These are phyloP conservation scores for Dalbergia cochinchinensis DNA, from an alignment of 306 rosid species.

Conservation along the genomic window DNA sequence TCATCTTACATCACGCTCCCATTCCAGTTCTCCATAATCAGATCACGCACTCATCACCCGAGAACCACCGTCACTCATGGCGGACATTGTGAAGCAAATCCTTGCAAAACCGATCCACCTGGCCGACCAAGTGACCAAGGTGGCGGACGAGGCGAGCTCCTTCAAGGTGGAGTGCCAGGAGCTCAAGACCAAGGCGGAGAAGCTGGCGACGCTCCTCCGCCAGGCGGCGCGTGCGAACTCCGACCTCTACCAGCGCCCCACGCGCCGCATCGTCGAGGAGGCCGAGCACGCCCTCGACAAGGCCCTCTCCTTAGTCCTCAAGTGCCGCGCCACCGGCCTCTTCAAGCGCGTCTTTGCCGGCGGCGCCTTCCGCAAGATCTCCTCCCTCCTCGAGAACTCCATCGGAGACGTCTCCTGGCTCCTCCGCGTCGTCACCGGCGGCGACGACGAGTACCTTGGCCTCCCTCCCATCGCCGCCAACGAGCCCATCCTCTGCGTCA, in stretches of 20 bases:
- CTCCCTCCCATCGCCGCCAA: slow-evolving; percentile 90
- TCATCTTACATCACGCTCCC: no score
- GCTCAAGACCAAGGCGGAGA: slow-evolving; percentile 79
- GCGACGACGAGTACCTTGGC: slow-evolving; percentile 60
- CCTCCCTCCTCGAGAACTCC: slow-evolving; percentile 74
- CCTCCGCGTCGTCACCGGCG: slow-evolving; percentile 80
- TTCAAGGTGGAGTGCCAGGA: slow-evolving; percentile 77
- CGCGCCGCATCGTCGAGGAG: slow-evolving; percentile 81
- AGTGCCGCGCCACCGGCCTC: slow-evolving; percentile 76
- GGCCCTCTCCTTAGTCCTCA: slow-evolving; percentile 64
- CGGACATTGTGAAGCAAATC: slow-evolving; percentile 78
- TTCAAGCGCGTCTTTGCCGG: slow-evolving; percentile 79
- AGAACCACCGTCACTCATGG: slow-evolving; percentile 52
- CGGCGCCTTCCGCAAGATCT: slow-evolving; percentile 78
- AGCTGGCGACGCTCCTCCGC: slow-evolving; percentile 78
- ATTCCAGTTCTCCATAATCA: slow-evolving; percentile 5
- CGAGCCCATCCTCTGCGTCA: slow-evolving; percentile 80
- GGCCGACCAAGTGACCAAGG: slow-evolving; percentile 78
- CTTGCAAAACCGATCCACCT: slow-evolving; percentile 82
- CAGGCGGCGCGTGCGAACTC: slow-evolving; percentile 92
- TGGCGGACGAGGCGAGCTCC: slow-evolving; percentile 73
- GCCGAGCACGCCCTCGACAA: slow-evolving; percentile 80
- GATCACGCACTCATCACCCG: not conserved
- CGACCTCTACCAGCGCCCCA: slow-evolving; percentile 89
- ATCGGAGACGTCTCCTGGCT: slow-evolving; percentile 92